Base-by-base conservation (phyloP, 768 basidiomycete species). In the Fomitopsis pulvina region DNA sequence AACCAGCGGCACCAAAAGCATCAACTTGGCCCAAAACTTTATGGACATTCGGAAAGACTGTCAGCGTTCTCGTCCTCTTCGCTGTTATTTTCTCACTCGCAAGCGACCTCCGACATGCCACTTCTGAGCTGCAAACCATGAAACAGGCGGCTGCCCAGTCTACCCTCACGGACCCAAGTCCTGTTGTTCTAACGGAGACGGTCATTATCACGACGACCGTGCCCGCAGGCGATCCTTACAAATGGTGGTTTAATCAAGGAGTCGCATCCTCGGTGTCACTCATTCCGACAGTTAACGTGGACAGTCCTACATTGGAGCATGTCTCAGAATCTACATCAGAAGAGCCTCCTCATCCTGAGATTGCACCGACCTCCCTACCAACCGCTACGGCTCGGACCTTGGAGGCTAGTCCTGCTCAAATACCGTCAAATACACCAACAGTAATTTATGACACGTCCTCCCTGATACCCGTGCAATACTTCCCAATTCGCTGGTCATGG, bases 131-230 rank as follows among this genome's bases (percentile, higher is more conserved):
- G 64, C 14, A 25, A n/a, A 16, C 55, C 12, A 27, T 39, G 14
- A 32, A 27, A 21, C 25, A 44, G 20, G 3, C 44, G 18, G 41
- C 30, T 12, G 22, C 48, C 30, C 18, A 16, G 38, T 18, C 51
- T 25, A 43, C 34, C 7, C 29, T 16, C 21, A 3, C 28, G 7
- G 14, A 14, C 8, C 62, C n/a, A 58, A 57, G 21, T 29, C 18
- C 8, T 26, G 25, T 45, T 24, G 28, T 43, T 54, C 53, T 57
- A 18, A 60, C 68, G 12, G 57, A 69, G 41, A 52, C 56, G 2
- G 39, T 59, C 41, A 77, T 76, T 1, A 59, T 73, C 20, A 78
- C 76, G 12, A 66, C 53, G 12, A 53, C 53, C 1, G 43, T 46
- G n/a, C 27, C 28, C 21, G 28, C 51, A 22, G 9, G 26, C 11